These are phyloP conservation scores for Dactylonectria macrodidyma DNA, from an alignment of 2,329 filamentous ascomycete genomes.

Conservation along the genomic window DNA sequence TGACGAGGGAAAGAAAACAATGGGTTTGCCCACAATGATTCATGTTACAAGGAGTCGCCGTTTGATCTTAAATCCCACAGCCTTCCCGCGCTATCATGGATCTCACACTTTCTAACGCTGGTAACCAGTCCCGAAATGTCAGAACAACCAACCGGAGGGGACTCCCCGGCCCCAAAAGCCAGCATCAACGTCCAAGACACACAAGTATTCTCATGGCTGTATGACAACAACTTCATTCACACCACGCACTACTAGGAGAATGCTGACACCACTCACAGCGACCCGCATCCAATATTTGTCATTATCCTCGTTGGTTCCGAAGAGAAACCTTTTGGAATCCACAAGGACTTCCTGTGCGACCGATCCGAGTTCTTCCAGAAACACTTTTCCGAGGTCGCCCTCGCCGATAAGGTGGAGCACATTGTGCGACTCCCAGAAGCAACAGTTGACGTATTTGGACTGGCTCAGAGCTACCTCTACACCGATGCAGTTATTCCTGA, in stretches of 20 bases:
- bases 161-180: slow-evolving; percentile 19
- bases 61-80: neutral
- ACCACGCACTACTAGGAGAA: neutral
- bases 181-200: slow-evolving; percentile 34
- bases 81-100: neutral
- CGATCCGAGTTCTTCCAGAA: slow-evolving; percentile 65
- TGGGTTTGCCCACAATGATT: neutral
- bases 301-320: slow-evolving; percentile 68
- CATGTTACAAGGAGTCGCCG: neutral
- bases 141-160: slow-evolving; percentile 31
- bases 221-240: slow-evolving; percentile 31
- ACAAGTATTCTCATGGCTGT: slow-evolving; percentile 57
- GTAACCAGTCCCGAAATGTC: slow-evolving; percentile 32
- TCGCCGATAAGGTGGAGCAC: slow-evolving; percentile 62
- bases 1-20: slow-evolving; percentile 6
- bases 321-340: slow-evolving; percentile 69
- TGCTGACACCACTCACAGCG: slow-evolving; percentile 52
- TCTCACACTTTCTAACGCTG: slow-evolving; percentile 1
- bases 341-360: slow-evolving; percentile 71
- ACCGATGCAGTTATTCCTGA: slow-evolving; percentile 64
- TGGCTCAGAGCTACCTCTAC: slow-evolving; percentile 69
- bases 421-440: slow-evolving; percentile 66
- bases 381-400: slow-evolving; percentile 57
- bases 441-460: slow-evolving; percentile 66
- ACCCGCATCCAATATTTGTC: slow-evolving; percentile 70